Evolutionary conservation across 2,329 filamentous ascomycete species (phyloP).

Genomic region (Nakataea oryzae): DNA sequence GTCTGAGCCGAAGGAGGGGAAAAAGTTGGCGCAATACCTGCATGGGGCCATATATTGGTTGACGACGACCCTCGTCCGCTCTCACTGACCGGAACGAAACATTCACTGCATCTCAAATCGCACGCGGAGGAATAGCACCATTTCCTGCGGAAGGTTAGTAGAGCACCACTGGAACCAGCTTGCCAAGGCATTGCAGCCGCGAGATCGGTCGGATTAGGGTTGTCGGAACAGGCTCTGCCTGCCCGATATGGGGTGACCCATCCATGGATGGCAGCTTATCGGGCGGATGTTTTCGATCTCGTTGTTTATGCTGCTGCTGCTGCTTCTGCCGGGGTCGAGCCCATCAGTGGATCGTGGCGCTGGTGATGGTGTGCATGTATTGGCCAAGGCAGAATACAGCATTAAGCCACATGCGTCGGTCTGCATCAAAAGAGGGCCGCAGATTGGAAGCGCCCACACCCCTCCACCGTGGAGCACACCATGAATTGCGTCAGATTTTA

Average conservation of each 20-base stretch:
- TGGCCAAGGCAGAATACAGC: not conserved
- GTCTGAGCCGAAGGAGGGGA: not conserved
- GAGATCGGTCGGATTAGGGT: not conserved
- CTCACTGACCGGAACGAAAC: not conserved
- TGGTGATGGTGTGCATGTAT: not conserved
- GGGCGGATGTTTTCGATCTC: not conserved
- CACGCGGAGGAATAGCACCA: not conserved
- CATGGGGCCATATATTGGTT: not conserved
- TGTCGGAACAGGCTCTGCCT: not conserved
- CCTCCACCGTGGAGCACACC: no score
- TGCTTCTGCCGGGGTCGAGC: not conserved
- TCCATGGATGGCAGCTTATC: not conserved
- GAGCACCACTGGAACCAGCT: not conserved
- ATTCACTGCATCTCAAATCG: not conserved
- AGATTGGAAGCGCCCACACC: not conserved
- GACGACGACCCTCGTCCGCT: not conserved
- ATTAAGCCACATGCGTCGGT: not conserved
- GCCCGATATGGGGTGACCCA: not conserved
- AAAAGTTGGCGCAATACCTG: not conserved
- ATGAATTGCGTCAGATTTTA: not conserved
- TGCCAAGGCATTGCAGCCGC: not conserved
- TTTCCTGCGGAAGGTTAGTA: not conserved
- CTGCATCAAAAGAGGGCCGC: not conserved
- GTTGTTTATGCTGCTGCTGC: no score
- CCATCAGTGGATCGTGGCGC: not conserved